A percentile compares a stretch with the other conserved stretches of the same genome.
Evolutionary conservation across 352 stramenopile genomes (phyloP).

Genomic region (Phytophthora melonis): DNA sequence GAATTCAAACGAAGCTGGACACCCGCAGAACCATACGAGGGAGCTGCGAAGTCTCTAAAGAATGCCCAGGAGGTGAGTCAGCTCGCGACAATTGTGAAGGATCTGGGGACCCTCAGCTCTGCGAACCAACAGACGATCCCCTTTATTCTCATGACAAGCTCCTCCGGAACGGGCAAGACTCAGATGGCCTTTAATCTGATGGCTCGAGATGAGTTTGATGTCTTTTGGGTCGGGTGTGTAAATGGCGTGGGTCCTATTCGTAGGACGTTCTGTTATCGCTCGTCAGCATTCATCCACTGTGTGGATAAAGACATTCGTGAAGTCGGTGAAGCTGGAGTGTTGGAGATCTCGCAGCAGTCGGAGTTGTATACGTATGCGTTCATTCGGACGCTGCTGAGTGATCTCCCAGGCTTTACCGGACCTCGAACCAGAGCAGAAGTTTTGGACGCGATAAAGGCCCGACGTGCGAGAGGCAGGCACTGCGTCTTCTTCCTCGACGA

Average conservation of each 20-base stretch:
- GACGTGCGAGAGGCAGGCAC: neutral
- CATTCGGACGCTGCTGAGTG: neutral
- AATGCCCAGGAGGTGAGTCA: neutral
- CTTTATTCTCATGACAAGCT: neutral
- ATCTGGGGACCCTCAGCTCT: neutral
- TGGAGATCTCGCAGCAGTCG: neutral
- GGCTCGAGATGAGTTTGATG: neutral
- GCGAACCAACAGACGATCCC: neutral
- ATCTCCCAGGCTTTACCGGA: neutral
- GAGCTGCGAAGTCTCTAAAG: neutral
- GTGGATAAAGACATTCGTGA: neutral
- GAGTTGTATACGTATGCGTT: neutral
- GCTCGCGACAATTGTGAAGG: neutral
- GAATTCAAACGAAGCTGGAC: neutral
- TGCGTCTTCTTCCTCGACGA: neutral
- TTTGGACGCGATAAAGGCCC: neutral
- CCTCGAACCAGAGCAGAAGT: neutral
- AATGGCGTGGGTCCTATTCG: too few relatives aligned
- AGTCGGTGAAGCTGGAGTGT: neutral
- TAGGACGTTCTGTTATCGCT: neutral
- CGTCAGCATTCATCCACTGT: neutral
- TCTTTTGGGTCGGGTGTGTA: neutral
- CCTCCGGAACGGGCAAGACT: neutral
- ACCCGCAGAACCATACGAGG: neutral
- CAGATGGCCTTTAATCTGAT: neutral